Evolutionary conservation across 2,329 filamentous ascomycete species (phyloP), one percentile per base, ranked within the genome.

Genomic region (Sphaerulina musiva): DNA sequence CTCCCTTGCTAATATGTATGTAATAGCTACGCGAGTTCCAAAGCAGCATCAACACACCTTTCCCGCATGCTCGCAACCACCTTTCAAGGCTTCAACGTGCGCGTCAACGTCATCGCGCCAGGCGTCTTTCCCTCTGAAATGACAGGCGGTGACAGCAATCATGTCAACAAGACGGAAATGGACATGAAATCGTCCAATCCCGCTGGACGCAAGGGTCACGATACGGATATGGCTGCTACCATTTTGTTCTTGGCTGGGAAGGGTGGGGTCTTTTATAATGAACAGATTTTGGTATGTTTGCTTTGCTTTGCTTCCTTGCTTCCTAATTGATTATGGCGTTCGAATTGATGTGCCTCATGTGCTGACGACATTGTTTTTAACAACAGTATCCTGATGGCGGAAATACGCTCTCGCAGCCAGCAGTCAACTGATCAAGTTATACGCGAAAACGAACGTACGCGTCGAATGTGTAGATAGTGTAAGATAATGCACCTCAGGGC

Each of bases 261-360:
- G 31, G 76, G 76, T 29, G 77, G 77, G 2, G 60, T 74, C 0
- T 80, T 79, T 58, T 75, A 78, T 56, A 80, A 80, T 42, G 75
- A 78, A 44, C 77, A 80, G 64, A 73, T 79, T 32, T 53, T 80
- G 43, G 29, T 51, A 36, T 20, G 48, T 20, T 20, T 2, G 20
- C 20, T 20, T 20, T 20, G 20, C 20, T 20, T 20, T 20, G 20
- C 20, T 20, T 20, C 2, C 20, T 20, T 20, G 20, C 20, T 20
- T 20, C 20, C 20, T 20, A 3, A 20, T 20, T 20, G 3, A 20
- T 20, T 20, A 20, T 20, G 20, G 20, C 20, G 20, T 20, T 20
- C 20, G 20, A 20, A 20, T 3, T 50, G 11, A 76, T 79, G 63
- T 77, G 76, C 52, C 65, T 65, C 56, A 50, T 46, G 56, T 49